Base-by-base conservation (phyloP, 2,329 filamentous ascomycete species). In the Penicillium italicum region DNA sequence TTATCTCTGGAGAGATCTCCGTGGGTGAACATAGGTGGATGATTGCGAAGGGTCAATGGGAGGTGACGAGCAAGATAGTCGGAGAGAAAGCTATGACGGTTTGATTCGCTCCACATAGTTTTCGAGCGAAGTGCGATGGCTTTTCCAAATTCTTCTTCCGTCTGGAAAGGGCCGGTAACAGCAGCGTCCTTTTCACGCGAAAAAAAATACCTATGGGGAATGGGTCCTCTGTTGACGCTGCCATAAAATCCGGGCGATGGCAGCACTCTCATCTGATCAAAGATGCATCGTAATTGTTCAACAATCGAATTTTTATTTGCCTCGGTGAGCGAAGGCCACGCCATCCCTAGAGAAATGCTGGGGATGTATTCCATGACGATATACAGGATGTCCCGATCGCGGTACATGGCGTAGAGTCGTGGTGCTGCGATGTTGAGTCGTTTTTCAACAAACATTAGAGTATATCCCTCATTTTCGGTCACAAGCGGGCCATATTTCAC, bases 1-100 rank as follows among this genome's bases (percentile, higher is more conserved):
- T 61, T 67, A 62, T 60, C 62, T 59, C 58, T 58, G n/a, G 56
- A 58, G 43, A 66, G 53, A 56, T 66, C 59, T 55, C 61, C 62
- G 42, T 68, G 63, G 24, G 64, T 63, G 36, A 66, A 63, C 6
- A 48, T 55, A 43, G 62, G 63, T 42, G 53, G 60, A 58, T 67
- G 57, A 54, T 56, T 51, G 30, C 30, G 41, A 56, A 65, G 56
- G 42, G 52, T 57, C 11, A 28, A 59, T 43, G 53, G 58, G 50
- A 66, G 63, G 43, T 65, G 55, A 14, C 60, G 59, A 59, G 47
- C 49, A 50, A 62, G 53, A 57, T 55, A 62, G 48, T 63, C 56
- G 11, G 62, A 64, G 50, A 56, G 53, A 56, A 60, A 58, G 28
- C 56, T 59, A 34, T 61, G 50, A 50, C 18, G 47, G 41, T 55